Conservation (phyloP, 2,329 filamentous ascomycete species). For the Pyricularia grisea region DNA sequence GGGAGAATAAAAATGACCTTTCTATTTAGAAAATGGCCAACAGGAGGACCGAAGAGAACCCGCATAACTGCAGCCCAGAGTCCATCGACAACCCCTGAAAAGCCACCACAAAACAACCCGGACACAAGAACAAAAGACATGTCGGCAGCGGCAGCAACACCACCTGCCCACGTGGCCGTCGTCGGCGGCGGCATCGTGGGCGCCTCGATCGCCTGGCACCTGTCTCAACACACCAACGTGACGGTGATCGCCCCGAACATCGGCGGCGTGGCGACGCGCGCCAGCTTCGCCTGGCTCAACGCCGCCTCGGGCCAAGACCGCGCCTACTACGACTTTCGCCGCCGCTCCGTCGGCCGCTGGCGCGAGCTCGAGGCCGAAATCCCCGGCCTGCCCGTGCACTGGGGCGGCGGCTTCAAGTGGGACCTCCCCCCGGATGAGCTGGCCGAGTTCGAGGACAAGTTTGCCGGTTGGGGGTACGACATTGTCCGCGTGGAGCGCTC, state of each 20-base stretch:
- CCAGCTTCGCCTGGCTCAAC: slow-evolving; percentile 23
- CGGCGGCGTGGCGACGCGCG: slow-evolving; percentile 20
- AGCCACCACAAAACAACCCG: not conserved
- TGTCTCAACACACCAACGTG: slow-evolving; percentile 15
- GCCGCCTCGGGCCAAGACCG: slow-evolving; percentile 16
- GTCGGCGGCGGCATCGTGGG: slow-evolving; percentile 19
- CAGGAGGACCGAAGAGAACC: not conserved
- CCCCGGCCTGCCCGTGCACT: slow-evolving; percentile 15
- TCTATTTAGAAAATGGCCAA: not conserved
- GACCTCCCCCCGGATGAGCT: slow-evolving; percentile 15
- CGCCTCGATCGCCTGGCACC: slow-evolving; percentile 21
- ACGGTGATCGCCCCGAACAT: slow-evolving; percentile 18
- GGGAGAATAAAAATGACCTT: not conserved
- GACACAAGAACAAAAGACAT: slow-evolving; percentile 2
- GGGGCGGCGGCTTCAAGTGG: slow-evolving; percentile 17
- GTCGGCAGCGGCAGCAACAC: not conserved
- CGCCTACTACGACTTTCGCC: slow-evolving; percentile 19
- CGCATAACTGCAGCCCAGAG: not conserved
- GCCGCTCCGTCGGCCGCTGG: slow-evolving; percentile 19
- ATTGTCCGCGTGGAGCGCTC: slow-evolving; percentile 12
- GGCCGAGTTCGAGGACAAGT: slow-evolving; percentile 11
- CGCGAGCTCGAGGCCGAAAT: slow-evolving; percentile 12
- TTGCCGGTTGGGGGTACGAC: slow-evolving; percentile 19
- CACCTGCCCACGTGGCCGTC: slow-evolving; percentile 11
- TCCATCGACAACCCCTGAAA: not conserved